A percentile compares a stretch with the other conserved stretches of the same genome.
Evolutionary conservation across 2,329 filamentous ascomycete species (phyloP).

Genomic region (Paradendryphiella salina): DNA sequence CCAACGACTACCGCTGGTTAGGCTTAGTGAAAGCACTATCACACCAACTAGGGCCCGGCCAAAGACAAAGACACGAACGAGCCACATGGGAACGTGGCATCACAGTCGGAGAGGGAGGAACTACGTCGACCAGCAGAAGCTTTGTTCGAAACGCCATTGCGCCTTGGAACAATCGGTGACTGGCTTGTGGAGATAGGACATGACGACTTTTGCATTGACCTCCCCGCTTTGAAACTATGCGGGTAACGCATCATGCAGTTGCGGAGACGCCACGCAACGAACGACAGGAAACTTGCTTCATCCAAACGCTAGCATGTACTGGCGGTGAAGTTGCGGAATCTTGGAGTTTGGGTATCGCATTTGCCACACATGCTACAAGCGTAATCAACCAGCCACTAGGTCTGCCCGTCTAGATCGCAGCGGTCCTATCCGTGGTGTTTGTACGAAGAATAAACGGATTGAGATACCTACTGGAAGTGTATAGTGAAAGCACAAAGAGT

Average conservation of each 20-base stretch:
- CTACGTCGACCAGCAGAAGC: neutral
- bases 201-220: constrained; percentile 6
- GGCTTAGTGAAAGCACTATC: neutral
- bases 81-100: neutral
- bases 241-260: constrained; percentile 13
- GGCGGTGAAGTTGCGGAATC: constrained; percentile 3
- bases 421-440: constrained; percentile 13
- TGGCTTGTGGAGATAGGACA: constrained; percentile 5
- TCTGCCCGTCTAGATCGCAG: constrained; percentile 4
- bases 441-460: constrained; percentile 19
- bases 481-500: constrained; percentile 4
- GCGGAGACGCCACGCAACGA: constrained; percentile 10
- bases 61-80: neutral
- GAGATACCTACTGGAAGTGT: constrained; percentile 5
- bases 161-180: constrained; percentile 3
- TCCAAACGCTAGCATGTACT: neutral
- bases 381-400: constrained; percentile 5
- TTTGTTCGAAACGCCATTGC: neutral
- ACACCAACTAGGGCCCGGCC: neutral
- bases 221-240: constrained; percentile 17
- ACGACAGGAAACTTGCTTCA: neutral
- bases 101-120: neutral
- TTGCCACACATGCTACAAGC: constrained; percentile 8
- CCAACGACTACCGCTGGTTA: neutral
- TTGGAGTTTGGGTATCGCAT: constrained; percentile 6